Conservation (phyloP, 371 early-diverging fungal species). For the Mucor saturninus region DNA sequence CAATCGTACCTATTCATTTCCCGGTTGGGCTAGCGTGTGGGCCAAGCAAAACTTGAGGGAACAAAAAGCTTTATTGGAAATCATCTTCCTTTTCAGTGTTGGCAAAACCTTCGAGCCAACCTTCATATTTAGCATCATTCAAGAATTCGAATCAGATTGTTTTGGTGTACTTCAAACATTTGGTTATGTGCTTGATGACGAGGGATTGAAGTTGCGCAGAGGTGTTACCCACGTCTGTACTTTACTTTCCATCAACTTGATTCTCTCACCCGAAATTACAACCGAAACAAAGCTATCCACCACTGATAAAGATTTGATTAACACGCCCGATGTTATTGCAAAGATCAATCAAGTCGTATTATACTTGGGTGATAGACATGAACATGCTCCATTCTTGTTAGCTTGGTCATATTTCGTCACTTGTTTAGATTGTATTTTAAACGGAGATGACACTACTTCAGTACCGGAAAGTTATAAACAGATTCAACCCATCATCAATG, state of each 20-base stretch:
- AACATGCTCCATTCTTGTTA: conserved; percentile 42
- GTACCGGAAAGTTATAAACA: conserved; percentile 19
- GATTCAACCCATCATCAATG: conserved; percentile 23
- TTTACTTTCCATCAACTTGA: conserved; percentile 25
- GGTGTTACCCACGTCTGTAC: conserved; percentile 30
- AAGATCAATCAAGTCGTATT: conserved; percentile 38
- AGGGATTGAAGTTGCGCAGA: conserved; percentile 30
- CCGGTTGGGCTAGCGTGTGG: conserved; percentile 28
- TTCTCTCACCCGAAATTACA: conserved; percentile 12
- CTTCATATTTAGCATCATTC: conserved; percentile 28
- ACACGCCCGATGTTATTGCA: conserved; percentile 28
- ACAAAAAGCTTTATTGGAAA: conserved; percentile 45
- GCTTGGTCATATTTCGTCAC: conserved; percentile 50
- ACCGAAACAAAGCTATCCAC: conserved; percentile 13
- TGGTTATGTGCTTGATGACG: conserved; percentile 38
- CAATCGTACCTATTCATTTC: conserved; percentile 10
- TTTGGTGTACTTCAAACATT: conserved; percentile 41
- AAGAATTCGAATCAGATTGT: conserved; percentile 47
- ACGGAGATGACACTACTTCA: conserved; percentile 2
- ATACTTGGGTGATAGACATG: conserved; percentile 32
- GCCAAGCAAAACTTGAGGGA: conserved; percentile 50
- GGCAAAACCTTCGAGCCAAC: conserved; percentile 21
- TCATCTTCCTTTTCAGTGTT: conserved; percentile 34
- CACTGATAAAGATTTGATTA: conserved; percentile 9
- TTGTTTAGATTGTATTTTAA: conserved; percentile 18